Evolutionary conservation across 371 early-diverging fungal species (phyloP).

Genomic region (Apophysomyces ossiformis): DNA sequence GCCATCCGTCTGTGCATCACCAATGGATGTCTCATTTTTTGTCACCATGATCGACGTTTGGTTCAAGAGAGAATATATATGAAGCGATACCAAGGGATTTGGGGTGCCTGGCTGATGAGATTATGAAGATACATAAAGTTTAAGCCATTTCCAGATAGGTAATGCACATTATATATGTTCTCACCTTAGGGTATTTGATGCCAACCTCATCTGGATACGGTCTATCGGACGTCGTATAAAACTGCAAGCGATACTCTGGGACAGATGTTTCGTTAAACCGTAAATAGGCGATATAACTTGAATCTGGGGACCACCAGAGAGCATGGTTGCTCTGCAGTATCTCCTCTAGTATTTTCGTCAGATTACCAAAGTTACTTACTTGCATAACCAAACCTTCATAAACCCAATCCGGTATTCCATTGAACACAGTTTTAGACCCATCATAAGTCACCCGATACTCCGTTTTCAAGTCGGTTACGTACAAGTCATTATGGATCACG

Average conservation of each 20-base stretch:
- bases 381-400: constrained; percentile 66
- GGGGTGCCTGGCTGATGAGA: constrained; percentile 69
- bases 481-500: constrained; percentile 88
- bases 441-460: constrained; percentile 83
- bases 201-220: constrained; percentile 75
- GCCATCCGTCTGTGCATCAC: constrained; percentile 16
- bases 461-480: constrained; percentile 68
- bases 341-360: constrained; percentile 65
- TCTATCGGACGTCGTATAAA: constrained; percentile 60
- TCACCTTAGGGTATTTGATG: constrained; percentile 87
- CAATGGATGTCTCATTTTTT: constrained; percentile 26
- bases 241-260: constrained; percentile 74
- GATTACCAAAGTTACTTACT: background rate
- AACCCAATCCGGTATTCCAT: constrained; percentile 98
- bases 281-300: constrained; percentile 78
- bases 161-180: background rate
- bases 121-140: background rate
- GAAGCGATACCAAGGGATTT: constrained; percentile 83
- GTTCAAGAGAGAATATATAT: constrained; percentile 55
- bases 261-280: constrained; percentile 87
- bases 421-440: constrained; percentile 84
- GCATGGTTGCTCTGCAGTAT: constrained; percentile 72
- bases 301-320: constrained; percentile 93
- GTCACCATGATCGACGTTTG: constrained; percentile 42
- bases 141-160: background rate